These are phyloP conservation scores for Lactarius hengduanensis DNA, from an alignment of 768 basidiomycete species.

Conservation along the genomic window DNA sequence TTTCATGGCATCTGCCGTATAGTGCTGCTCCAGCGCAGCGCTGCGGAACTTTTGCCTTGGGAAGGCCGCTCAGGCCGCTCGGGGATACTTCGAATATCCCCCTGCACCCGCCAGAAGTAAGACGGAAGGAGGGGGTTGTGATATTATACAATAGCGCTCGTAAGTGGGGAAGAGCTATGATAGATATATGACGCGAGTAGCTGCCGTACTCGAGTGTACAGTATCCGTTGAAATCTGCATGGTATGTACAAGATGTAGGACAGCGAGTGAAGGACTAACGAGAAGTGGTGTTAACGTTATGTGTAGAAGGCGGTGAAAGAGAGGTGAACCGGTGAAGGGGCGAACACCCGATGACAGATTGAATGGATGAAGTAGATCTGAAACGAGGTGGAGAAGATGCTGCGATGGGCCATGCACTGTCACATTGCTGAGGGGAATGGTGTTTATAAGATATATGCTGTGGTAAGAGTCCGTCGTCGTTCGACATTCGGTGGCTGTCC, in stretches of 20 bases:
- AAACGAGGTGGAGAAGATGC: slow-evolving; percentile 4
- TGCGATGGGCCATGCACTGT: slow-evolving; percentile 14
- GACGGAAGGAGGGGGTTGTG: slow-evolving; percentile 4
- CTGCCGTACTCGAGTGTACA: background rate
- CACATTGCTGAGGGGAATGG: slow-evolving; percentile 7
- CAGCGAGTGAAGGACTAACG: slow-evolving; percentile 7
- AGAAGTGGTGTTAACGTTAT: background rate
- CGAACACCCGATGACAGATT: slow-evolving; percentile 4
- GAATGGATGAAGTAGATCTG: slow-evolving; percentile 16
- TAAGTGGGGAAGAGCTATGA: slow-evolving; percentile 14
- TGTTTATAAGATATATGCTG: slow-evolving; percentile 17
- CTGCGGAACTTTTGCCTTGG: background rate
- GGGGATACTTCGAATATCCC: background rate
- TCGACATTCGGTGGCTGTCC: background rate
- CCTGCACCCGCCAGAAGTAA: background rate
- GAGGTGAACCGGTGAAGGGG: background rate
- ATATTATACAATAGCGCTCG: slow-evolving; percentile 18
- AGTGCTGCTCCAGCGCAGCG: background rate
- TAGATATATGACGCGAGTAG: slow-evolving; percentile 14
- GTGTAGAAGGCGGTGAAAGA: slow-evolving; percentile 6
- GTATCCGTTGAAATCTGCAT: background rate
- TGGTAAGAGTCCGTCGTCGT: slow-evolving; percentile 12
- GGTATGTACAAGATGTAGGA: slow-evolving; percentile 15
- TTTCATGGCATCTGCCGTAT: slow-evolving; percentile 1
- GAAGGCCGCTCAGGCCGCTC: background rate